Base-by-base conservation (phyloP, 345 rosid species). In the Dipteronia dyeriana region DNA sequence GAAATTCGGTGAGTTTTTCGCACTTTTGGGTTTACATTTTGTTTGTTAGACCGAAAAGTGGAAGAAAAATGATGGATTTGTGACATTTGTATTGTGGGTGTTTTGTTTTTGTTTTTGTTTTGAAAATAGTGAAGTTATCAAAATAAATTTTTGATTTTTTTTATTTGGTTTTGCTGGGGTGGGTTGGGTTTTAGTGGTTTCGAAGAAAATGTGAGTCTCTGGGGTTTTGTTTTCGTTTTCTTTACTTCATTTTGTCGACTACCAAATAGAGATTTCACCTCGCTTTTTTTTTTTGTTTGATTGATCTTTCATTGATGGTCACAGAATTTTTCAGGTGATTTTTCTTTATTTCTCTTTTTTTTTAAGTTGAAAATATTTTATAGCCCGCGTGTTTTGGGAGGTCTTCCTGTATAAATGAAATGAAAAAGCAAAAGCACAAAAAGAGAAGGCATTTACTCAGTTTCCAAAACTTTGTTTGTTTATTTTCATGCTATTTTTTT, bases 1-100 rank as follows among this genome's bases (percentile, higher is more conserved):
- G 29, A n/a, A 49, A 47, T 49, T 64, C 34, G 49, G 70, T 49
- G 54, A 63, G 45, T 9, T 64, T 19, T 47, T 66, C 4, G 39
- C 17, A 34, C 26, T 13, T 14, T 75, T 31, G 19, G 9, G 45
- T 53, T 53, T 65, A 34, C 64, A 16, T 75, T 75, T 75, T 31
- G 9, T 74, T 73, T 25, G 26, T 43, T 26, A 25, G 68, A 54
- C 65, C 41, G 66, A 38, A 61, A 14, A 75, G 72, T 25, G 71
- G 43, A 39, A 54, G 72, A 75, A 75, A 61, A 19, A 62, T 43
- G 60, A 9, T 14, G 70, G 60, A 65, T 39, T 74, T 34, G 71
- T 54, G 22, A 53, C 78, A 54, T 51, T 66, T 19, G 29, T 16
- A 29, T 65, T 54, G 3, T 49, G 60, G 70, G 62, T 34, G 54